phyloP scores from a whole-genome alignment of 495 filamentous ascomycete genomes.

The Annulohypoxylon nitens region DNA sequence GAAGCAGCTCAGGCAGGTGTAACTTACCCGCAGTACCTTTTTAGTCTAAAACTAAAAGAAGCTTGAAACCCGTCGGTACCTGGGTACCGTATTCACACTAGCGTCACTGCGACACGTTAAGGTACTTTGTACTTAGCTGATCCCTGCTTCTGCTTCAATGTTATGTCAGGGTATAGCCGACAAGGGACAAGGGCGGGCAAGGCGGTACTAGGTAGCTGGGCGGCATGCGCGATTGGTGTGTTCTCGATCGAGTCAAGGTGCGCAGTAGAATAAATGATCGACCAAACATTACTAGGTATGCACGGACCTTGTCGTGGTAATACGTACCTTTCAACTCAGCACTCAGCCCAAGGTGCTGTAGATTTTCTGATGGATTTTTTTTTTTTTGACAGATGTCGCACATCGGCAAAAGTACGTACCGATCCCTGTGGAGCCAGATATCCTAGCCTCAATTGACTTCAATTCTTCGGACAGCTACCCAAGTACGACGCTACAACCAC shows the following conservation, averaged over 20 bases:
- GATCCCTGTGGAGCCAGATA: conserved; percentile 39
- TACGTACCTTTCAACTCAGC: not conserved
- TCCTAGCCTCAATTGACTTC: conserved; percentile 51
- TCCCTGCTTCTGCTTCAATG: conserved; percentile 15
- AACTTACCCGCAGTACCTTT: conserved; percentile 12
- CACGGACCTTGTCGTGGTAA: conserved; percentile 26
- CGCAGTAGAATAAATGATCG: conserved; percentile 13
- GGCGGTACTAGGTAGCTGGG: conserved; percentile 28
- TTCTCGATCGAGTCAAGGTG: conserved; percentile 21
- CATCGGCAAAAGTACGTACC: conserved; percentile 47
- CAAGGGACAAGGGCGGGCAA: conserved; percentile 28
- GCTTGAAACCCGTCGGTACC: conserved; percentile 36
- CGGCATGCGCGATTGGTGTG: conserved; percentile 10
- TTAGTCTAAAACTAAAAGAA: conserved; percentile 28
- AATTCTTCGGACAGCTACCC: conserved; percentile 43
- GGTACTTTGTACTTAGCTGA: conserved; percentile 31
- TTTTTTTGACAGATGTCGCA: conserved; percentile 42
- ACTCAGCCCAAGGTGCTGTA: not conserved
- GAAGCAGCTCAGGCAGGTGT: not conserved
- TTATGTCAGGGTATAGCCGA: not conserved
- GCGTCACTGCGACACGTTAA: conserved; percentile 14
- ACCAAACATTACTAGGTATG: conserved; percentile 12
- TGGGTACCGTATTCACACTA: conserved; percentile 27
- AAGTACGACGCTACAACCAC: conserved; percentile 17
- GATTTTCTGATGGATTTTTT: conserved; percentile 21